Evolutionary conservation across 345 rosid species (phyloP), one percentile per base, ranked within the genome.

Genomic region (Euphorbia lathyris): DNA sequence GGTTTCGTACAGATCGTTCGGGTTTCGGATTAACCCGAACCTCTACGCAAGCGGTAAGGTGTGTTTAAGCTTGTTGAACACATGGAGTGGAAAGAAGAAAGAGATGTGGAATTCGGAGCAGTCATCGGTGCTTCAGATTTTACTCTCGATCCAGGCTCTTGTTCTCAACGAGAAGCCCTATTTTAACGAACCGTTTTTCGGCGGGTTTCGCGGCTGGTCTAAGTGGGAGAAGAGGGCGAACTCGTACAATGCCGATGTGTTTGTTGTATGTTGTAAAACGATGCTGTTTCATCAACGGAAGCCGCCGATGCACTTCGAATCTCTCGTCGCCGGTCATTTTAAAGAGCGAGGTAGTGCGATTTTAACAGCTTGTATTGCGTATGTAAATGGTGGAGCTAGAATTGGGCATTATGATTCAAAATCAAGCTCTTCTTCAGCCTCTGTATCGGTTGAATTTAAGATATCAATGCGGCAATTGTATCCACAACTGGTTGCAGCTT

Each of bases 131-230:
- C 81, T 87, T 14, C 92, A 83, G 81, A 78, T 87, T 27, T 62
- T 85, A 72, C 52, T 87, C 26, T 87, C 92, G 3, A 76, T 87
- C 13, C 89, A 87, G 65, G 89, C 83, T 38, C 82, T 87, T 5
- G 88, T 87, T 8, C 68, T 85, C 23, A 85, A 85, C 64, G 87
- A 85, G n/a, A n/a, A n/a, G n/a, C n/a, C n/a, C n/a, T n/a, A n/a
- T n/a, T n/a, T n/a, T n/a, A n/a, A n/a, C n/a, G 64, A 76, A 45
- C 92, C 92, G 38, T 74, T 72, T 6, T 26, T 36, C 52, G 71
- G 67, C 2, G 27, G 63, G 55, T 62, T 68, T 67, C 76, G 75
- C 9, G 78, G 70, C 14, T 30, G 63, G 19, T 42, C 11, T 1
- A 13, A 43, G 20, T 61, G 67, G 82, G 84, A 82, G 74, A 77